Conservation (phyloP, 257 asterid genomes). For the Linaria vulgaris region DNA sequence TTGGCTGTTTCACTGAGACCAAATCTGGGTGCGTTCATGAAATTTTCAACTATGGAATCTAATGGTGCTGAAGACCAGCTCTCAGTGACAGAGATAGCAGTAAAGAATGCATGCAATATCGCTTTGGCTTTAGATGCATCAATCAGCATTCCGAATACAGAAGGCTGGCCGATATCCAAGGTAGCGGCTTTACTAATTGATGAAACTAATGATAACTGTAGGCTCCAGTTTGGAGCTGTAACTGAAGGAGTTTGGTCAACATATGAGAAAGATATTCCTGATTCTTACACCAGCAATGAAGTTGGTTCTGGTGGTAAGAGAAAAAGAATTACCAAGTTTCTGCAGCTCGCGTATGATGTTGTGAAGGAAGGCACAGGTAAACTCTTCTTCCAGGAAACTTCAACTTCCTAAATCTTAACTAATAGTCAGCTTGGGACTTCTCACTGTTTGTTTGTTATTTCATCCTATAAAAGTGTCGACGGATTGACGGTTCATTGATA, state of each 20-base stretch:
- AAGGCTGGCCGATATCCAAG: constrained; percentile 49
- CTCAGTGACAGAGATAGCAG: constrained; percentile 57
- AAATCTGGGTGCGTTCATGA: constrained; percentile 45
- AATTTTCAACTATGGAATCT: constrained; percentile 14
- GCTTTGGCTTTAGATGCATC: constrained; percentile 47
- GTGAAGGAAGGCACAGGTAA: constrained; percentile 52
- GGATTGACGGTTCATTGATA: no score
- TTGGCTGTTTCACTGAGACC: constrained; percentile 46
- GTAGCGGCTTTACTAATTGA: constrained; percentile 61
- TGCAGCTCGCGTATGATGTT: constrained; percentile 50
- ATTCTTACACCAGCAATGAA: constrained; percentile 19
- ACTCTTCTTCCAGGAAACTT: no score
- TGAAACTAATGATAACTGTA: constrained; percentile 48
- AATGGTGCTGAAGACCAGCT: constrained; percentile 34
- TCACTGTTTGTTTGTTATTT: no score
- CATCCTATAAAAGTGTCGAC: neutral
- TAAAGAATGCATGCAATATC: constrained; percentile 60
- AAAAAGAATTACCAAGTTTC: constrained; percentile 36
- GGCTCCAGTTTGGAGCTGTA: constrained; percentile 37
- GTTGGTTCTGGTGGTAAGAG: constrained; percentile 28
- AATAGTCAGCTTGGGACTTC: no score
- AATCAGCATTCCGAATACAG: constrained; percentile 33
- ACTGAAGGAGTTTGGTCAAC: constrained; percentile 71
- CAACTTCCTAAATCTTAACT: no score
- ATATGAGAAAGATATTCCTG: constrained; percentile 40